Conservation (phyloP, 768 basidiomycete species). For the Boletus tylopilopsis region DNA sequence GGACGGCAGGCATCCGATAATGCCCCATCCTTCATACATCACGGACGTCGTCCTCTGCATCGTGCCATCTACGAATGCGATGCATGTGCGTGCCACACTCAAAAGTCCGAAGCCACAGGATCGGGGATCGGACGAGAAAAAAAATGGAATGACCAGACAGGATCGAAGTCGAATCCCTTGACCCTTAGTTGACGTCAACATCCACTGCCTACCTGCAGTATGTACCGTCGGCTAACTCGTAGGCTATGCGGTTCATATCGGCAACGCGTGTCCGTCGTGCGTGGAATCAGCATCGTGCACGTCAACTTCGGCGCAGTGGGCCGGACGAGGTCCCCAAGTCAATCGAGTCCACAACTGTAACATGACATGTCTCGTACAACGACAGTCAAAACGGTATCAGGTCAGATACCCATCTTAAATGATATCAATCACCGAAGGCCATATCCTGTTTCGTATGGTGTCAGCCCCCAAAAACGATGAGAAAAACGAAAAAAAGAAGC, state of each 20-base stretch:
- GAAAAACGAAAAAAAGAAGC: not conserved
- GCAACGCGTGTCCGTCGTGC: not conserved
- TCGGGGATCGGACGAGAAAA: not conserved
- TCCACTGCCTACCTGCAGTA: constrained; percentile 2
- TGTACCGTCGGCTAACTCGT: not conserved
- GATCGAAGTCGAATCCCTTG: not conserved
- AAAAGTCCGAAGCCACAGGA: not conserved
- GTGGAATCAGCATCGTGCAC: not conserved
- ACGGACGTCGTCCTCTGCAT: not conserved
- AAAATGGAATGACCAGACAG: not conserved
- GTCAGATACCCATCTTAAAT: constrained; percentile 20
- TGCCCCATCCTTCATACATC: not conserved
- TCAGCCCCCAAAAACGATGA: not conserved
- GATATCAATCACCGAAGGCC: constrained; percentile 42
- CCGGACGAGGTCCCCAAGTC: no score
- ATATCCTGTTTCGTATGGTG: constrained; percentile 29
- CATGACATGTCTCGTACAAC: not conserved
- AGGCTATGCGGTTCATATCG: not conserved
- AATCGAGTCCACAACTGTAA: not conserved
- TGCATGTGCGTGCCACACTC: not conserved
- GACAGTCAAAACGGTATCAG: not conserved
- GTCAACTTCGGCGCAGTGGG: not conserved
- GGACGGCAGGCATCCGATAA: not conserved
- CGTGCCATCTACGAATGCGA: not conserved
- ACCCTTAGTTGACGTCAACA: constrained; percentile 7